Conservation (phyloP, 2,329 filamentous ascomycete species). For the Cytospora schulzeri region DNA sequence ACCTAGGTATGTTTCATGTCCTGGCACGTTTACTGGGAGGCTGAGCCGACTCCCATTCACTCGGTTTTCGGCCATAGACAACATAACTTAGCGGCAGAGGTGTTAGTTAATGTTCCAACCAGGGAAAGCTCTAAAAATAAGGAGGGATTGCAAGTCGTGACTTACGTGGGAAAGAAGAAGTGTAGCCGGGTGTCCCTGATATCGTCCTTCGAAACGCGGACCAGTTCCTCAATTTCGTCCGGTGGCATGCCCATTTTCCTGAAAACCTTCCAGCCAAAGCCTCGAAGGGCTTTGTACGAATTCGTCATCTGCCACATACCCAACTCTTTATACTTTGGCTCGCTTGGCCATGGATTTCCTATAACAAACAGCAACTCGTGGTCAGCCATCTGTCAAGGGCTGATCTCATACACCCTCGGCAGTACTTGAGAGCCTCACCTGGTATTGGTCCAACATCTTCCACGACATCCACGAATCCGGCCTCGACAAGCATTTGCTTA, state of each 20-base stretch:
- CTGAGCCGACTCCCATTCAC: constrained; percentile 15
- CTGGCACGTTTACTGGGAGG: constrained; percentile 10
- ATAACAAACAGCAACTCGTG: constrained; percentile 8
- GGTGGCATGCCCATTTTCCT: constrained; percentile 34
- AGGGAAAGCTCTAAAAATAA: too few relatives aligned
- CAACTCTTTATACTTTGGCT: constrained; percentile 32
- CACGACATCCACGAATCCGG: constrained; percentile 37
- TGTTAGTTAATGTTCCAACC: neutral
- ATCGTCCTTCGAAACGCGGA: constrained; percentile 30
- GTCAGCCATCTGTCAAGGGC: neutral
- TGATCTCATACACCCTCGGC: neutral
- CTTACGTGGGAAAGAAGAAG: constrained; percentile 34
- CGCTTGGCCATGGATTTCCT: constrained; percentile 38
- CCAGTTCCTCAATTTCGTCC: constrained; percentile 33
- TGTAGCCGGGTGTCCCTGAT: constrained; percentile 31
- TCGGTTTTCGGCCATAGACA: constrained; percentile 30
- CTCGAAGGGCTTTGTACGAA: constrained; percentile 35
- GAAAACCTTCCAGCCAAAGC: constrained; percentile 34
- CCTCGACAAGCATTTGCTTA: constrained; percentile 24
- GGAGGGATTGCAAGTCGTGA: neutral
- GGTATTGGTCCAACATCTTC: constrained; percentile 31
- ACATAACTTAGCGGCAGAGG: constrained; percentile 25
- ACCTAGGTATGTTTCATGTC: neutral
- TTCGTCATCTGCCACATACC: constrained; percentile 37
- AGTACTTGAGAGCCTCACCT: constrained; percentile 22